phyloP scores from a whole-genome alignment of 306 rosid species.

The Oemleria cerasiformis region DNA sequence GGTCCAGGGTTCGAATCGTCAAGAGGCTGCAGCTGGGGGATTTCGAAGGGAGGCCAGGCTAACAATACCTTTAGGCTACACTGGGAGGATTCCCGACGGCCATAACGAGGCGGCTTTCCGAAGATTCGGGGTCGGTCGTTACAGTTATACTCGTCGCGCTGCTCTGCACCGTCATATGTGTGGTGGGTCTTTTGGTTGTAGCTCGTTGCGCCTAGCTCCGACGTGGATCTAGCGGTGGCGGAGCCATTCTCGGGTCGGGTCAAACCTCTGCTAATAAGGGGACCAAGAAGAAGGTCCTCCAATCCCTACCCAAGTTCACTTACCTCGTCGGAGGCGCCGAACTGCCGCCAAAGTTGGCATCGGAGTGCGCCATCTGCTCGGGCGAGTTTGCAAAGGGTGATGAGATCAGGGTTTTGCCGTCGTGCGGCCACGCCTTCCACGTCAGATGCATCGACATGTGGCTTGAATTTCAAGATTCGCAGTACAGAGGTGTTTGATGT shows the following conservation, averaged over 20 bases:
- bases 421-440: constrained; percentile 72
- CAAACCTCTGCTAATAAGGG: constrained; percentile 61
- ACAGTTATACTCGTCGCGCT: no score
- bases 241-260: background rate
- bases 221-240: constrained; percentile 32
- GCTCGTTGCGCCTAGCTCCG: constrained; percentile 86
- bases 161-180: no score
- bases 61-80: no score
- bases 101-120: no score
- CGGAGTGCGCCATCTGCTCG: constrained; percentile 77
- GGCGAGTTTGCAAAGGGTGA: constrained; percentile 58
- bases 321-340: constrained; percentile 28
- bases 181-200: constrained; percentile 67
- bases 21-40: no score
- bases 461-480: constrained; percentile 72
- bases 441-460: constrained; percentile 62
- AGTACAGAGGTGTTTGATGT: no score
- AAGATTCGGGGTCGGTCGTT: no score
- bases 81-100: no score
- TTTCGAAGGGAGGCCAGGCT: no score
- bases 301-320: constrained; percentile 61
- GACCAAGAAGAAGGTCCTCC: constrained; percentile 67
- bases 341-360: constrained; percentile 33
- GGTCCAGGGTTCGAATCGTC: no score
- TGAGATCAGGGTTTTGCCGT: constrained; percentile 68